Conservation (phyloP, 1,284 basidiomycete species). For the Tausonia pullulans region DNA sequence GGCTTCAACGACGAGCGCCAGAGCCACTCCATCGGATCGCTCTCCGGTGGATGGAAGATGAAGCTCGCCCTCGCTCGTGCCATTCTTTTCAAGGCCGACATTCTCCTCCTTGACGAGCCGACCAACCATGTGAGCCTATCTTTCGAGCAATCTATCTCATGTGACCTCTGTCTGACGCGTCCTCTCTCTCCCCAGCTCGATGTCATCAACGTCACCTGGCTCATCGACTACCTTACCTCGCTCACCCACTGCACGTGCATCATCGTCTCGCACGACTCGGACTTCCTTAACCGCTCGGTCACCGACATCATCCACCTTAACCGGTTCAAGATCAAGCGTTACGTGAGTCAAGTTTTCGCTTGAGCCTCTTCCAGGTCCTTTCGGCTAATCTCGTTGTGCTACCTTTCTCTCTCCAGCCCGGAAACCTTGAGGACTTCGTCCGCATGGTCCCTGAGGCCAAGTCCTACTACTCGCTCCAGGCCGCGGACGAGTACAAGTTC, state of each 20-base stretch:
- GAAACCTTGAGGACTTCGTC: constrained; percentile 95
- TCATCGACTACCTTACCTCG: constrained; percentile 85
- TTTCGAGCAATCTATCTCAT: constrained; percentile 20
- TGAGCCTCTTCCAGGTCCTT: not conserved
- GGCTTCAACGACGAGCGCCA: constrained; percentile 85
- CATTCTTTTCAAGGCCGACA: constrained; percentile 98
- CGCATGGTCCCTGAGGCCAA: constrained; percentile 92
- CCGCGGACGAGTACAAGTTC: constrained; percentile 91
- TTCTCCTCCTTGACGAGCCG: constrained; percentile 91
- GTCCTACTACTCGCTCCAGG: constrained; percentile 92
- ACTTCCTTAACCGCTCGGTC: constrained; percentile 97
- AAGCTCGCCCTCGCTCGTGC: constrained; percentile 97
- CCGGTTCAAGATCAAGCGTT: constrained; percentile 97
- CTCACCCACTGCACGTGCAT: constrained; percentile 90
- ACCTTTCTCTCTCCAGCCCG: constrained; percentile 38
- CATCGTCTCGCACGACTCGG: constrained; percentile 97
- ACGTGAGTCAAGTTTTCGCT: constrained; percentile 32
- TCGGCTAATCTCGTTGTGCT: not conserved
- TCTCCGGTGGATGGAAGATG: constrained; percentile 99
- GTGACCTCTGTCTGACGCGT: not conserved
- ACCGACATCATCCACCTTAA: constrained; percentile 98
- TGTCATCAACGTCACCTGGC: constrained; percentile 92
- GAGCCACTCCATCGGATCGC: constrained; percentile 68
- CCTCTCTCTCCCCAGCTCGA: constrained; percentile 46
- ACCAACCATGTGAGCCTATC: constrained; percentile 60